Percentiles rank a stretch among this genome's conserved stretches.
These are phyloP conservation scores for Fusarium humuli DNA, from an alignment of 2,329 filamentous ascomycete species.

Conservation along the genomic window DNA sequence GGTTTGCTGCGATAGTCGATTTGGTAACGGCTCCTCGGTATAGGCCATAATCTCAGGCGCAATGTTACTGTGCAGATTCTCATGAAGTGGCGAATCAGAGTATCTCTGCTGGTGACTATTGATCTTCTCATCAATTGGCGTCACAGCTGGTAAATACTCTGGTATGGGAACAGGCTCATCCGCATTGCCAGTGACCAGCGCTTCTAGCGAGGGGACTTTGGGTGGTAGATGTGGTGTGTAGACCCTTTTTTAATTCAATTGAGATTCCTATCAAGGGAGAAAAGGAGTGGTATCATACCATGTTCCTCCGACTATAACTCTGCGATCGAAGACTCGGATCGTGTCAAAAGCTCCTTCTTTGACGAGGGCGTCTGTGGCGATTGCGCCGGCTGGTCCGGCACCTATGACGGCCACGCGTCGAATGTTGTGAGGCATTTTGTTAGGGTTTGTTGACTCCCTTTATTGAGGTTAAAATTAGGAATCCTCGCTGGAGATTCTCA, in stretches of 20 bases:
- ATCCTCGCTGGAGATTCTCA: not conserved
- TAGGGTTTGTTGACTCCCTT: not conserved
- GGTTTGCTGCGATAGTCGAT: conserved; percentile 6
- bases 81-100: conserved; percentile 20
- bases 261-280: not conserved
- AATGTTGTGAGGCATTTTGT: conserved; percentile 1
- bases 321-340: conserved; percentile 30
- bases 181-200: conserved; percentile 19
- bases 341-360: conserved; percentile 29
- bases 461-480: not conserved
- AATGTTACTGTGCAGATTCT: conserved; percentile 31
- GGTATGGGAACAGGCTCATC: conserved; percentile 29
- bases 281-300: conserved; percentile 10
- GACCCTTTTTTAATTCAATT: conserved; percentile 1
- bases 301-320: conserved; percentile 17
- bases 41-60: conserved; percentile 26
- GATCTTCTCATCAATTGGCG: conserved; percentile 26
- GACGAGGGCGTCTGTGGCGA: conserved; percentile 30
- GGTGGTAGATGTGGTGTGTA: conserved; percentile 19
- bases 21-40: conserved; percentile 21
- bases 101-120: conserved; percentile 39
- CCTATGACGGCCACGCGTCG: conserved; percentile 27
- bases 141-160: conserved; percentile 27
- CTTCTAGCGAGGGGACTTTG: conserved; percentile 9
- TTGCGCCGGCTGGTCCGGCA: conserved; percentile 32